phyloP scores from a whole-genome alignment of 208 protist species.

The Leishmania major region DNA sequence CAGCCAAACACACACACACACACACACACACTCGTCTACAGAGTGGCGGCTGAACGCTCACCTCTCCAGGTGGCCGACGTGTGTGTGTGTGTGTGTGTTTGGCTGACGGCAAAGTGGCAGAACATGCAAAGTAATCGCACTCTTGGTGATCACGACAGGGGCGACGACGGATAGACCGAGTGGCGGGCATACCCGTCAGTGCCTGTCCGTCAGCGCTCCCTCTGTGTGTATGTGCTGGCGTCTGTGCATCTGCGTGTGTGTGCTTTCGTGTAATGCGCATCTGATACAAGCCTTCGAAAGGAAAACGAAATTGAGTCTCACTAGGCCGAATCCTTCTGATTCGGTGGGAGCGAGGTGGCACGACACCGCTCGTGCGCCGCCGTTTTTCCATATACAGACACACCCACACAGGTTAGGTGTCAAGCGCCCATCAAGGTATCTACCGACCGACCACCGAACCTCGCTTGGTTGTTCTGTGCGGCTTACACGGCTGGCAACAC shows the following conservation, averaged over 20 bases:
- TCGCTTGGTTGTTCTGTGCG: not conserved
- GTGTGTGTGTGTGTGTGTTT: not conserved
- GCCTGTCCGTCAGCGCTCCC: not conserved
- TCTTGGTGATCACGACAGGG: not conserved
- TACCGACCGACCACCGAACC: not conserved
- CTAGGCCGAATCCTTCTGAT: not conserved
- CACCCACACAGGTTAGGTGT: not conserved
- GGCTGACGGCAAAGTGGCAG: not conserved
- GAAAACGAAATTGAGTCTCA: not conserved
- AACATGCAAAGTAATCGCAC: not conserved
- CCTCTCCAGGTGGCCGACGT: not conserved
- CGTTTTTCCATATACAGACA: not conserved
- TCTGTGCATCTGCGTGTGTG: not conserved
- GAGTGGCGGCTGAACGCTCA: not conserved
- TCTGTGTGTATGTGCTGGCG: too few species aligned
- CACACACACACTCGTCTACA: too few species aligned
- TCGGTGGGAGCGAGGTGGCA: not conserved
- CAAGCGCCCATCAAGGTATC: not conserved
- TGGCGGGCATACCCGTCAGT: not conserved
- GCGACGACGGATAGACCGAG: not conserved
- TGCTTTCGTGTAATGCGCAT: not conserved
- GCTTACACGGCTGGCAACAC: not conserved
- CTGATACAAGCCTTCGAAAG: not conserved
- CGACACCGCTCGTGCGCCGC: too few species aligned
- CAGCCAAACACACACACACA: not conserved